Evolutionary conservation across 768 basidiomycete species (phyloP).

Genomic region (Tylopilus cervinicoccineus): DNA sequence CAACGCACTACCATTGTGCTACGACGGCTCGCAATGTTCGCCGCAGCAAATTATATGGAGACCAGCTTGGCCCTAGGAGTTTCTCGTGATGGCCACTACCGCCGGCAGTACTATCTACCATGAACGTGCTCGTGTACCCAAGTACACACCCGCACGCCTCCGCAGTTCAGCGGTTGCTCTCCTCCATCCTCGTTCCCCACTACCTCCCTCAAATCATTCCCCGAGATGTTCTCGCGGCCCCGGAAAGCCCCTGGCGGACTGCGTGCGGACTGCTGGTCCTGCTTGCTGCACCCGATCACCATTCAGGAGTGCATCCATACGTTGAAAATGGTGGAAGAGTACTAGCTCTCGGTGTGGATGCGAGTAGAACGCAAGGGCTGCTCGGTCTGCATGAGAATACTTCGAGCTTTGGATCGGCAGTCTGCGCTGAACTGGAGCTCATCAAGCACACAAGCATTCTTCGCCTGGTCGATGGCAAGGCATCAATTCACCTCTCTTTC

Average conservation of each 20-base stretch:
- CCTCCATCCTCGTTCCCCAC: constrained; percentile 58
- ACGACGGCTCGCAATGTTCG: constrained; percentile 28
- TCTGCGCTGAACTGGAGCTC: constrained; percentile 31
- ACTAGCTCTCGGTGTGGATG: constrained; percentile 61
- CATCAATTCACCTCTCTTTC: constrained; percentile 26
- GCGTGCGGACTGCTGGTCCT: constrained; percentile 79
- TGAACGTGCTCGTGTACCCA: constrained; percentile 76
- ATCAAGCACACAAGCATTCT: constrained; percentile 23
- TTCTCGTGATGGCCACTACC: too few species aligned
- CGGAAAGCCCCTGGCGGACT: constrained; percentile 69
- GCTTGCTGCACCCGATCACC: constrained; percentile 49
- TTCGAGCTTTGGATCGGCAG: constrained; percentile 38
- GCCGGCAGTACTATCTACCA: too few species aligned
- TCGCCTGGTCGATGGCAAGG: constrained; percentile 23
- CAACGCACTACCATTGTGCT: constrained; percentile 39
- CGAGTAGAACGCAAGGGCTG: constrained; percentile 44
- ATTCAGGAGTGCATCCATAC: constrained; percentile 51
- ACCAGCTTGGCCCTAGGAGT: too few species aligned
- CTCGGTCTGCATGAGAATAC: constrained; percentile 33
- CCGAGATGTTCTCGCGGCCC: constrained; percentile 49
- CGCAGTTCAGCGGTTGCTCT: constrained; percentile 47
- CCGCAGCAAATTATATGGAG: not conserved
- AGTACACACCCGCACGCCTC: constrained; percentile 54
- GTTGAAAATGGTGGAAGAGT: constrained; percentile 67
- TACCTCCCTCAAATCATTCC: constrained; percentile 76